Base-by-base conservation (phyloP, 306 rosid species). In the Quercus agrifolia region DNA sequence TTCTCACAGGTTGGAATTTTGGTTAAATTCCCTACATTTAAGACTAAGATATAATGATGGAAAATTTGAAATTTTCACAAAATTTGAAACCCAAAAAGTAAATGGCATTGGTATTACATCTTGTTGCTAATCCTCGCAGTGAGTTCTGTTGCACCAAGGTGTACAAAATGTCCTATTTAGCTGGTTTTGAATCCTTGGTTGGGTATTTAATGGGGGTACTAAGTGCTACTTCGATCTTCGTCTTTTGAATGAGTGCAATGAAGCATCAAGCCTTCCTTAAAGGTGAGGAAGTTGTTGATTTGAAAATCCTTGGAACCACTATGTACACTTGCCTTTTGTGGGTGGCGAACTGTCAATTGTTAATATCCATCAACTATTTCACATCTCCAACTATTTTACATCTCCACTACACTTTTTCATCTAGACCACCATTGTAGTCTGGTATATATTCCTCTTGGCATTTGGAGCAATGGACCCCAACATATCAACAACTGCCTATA, bases 281-380 rank as follows among this genome's bases (percentile, higher is more conserved):
- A 81, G 91, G 98, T 0, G 99, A 98, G 0, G 80, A 96, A 84
- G 91, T 90, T 38, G 90, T 84, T 19, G 93, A 77, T 27, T 59
- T 90, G 14, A 87, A 96, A 81, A 31, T 89, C 69, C 84, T 96
- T 12, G 99, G 97, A 0, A 86, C 92, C 75, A 93, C 94, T 28
- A 79, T 96, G 92, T 96, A 89, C 89, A 88, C 98, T 18, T 90
- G 98, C 64, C 88, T 93, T 5, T 93, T 96, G 74, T 96, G 99
- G 97, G 89, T 80, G 44, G 99, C 93, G 74, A 96, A 96, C 87
- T 88, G 92, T 72, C 98, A 94, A 82, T 91, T 94, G 98, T 94
- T 93, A 41, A 69, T 94, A 38, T 92, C 94, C 21, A 88, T 41
- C 46, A 41, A 41, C 46, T 8, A 41, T 41, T 41, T 92, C 90